Conservation (phyloP, 371 early-diverging fungal genomes). For the Haplosporangium sp. region DNA sequence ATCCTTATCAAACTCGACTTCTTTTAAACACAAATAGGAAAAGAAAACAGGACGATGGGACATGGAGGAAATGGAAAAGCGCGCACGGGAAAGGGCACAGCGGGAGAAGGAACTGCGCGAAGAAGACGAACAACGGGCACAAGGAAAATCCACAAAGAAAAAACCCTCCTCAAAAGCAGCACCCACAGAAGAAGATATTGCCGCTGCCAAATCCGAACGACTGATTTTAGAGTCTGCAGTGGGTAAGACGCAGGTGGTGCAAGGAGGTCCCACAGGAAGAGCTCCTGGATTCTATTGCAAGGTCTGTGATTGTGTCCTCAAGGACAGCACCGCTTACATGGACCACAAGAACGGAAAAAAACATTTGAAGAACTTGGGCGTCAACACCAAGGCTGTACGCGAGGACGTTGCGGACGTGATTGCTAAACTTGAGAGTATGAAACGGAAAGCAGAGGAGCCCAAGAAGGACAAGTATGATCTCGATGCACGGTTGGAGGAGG, state of each 20-base stretch:
- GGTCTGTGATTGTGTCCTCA: constrained; percentile 86
- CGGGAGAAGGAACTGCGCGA: constrained; percentile 49
- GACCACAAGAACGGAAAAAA: constrained; percentile 93
- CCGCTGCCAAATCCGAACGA: constrained; percentile 56
- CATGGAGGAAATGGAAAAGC: constrained; percentile 67
- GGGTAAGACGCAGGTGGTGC: constrained; percentile 87
- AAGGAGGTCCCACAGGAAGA: constrained; percentile 64
- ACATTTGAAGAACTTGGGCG: constrained; percentile 79
- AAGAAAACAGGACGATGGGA: constrained; percentile 66
- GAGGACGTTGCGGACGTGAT: constrained; percentile 59
- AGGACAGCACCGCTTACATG: constrained; percentile 87
- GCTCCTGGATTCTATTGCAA: constrained; percentile 95
- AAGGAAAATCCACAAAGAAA: constrained; percentile 47
- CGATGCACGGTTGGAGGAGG: constrained; percentile 63
- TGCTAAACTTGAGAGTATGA: constrained; percentile 56
- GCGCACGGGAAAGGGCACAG: constrained; percentile 68
- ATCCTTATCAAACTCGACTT: background rate
- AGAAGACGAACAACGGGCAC: constrained; percentile 55
- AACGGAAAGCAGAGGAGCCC: constrained; percentile 61
- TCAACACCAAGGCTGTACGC: constrained; percentile 82
- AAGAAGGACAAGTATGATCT: constrained; percentile 60
- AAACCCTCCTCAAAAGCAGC: constrained; percentile 19
- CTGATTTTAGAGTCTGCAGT: constrained; percentile 79
- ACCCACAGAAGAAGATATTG: constrained; percentile 38
- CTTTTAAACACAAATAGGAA: constrained; percentile 10